A percentile compares a stretch with the other conserved stretches of the same genome.
phyloP scores from a whole-genome alignment of 139 green algal species.

The Chlorella sp. region DNA sequence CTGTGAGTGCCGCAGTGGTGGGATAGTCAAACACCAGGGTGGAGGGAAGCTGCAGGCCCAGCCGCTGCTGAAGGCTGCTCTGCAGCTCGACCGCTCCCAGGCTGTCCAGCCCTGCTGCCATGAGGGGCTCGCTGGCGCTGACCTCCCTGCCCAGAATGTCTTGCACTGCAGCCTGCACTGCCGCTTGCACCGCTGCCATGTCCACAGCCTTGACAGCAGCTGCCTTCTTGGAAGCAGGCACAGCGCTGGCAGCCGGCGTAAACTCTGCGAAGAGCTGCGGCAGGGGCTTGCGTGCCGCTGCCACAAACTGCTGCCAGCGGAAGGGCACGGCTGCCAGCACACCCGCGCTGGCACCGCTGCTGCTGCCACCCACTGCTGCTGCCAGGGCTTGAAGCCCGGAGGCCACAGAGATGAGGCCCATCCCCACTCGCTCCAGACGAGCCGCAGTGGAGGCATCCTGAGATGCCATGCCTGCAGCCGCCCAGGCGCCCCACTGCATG shows the following conservation, averaged over 20 bases:
- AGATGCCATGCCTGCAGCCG: constrained; percentile 83
- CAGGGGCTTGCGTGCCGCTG: constrained; percentile 22
- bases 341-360: constrained; percentile 20
- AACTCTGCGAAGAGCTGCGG: constrained; percentile 39
- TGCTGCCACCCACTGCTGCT: neutral
- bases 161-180: constrained; percentile 32
- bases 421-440: constrained; percentile 75
- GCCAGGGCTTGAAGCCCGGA: neutral
- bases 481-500: constrained; percentile 93
- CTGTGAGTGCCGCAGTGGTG: constrained; percentile 48
- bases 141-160: constrained; percentile 35
- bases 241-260: neutral
- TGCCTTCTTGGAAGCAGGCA: neutral
- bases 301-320: constrained; percentile 50
- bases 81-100: constrained; percentile 62
- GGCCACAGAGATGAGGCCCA: constrained; percentile 44
- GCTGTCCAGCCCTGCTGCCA: constrained; percentile 69
- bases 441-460: constrained; percentile 51
- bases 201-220: constrained; percentile 6
- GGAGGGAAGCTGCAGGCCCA: constrained; percentile 62
- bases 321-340: constrained; percentile 53
- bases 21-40: constrained; percentile 84
- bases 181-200: neutral
- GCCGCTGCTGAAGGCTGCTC: constrained; percentile 50
- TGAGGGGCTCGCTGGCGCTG: constrained; percentile 33